These are phyloP conservation scores for Metarhizium humberi DNA, from an alignment of 2,329 filamentous ascomycete species.

Conservation along the genomic window DNA sequence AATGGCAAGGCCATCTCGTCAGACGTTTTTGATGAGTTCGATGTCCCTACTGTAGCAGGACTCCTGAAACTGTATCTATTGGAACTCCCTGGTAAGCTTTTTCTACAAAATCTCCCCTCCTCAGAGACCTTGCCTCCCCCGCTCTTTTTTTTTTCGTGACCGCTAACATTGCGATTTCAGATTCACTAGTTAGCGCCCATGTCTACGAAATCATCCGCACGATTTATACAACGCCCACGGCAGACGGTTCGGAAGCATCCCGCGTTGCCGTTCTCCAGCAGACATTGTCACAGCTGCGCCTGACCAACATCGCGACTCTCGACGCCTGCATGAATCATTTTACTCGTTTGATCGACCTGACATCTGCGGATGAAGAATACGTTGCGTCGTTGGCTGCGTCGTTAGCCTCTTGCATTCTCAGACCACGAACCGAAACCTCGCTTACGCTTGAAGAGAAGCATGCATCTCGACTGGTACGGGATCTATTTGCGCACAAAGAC, in stretches of 20 bases:
- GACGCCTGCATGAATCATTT: constrained; percentile 98
- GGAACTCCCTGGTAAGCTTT: constrained; percentile 72
- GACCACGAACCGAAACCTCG: constrained; percentile 78
- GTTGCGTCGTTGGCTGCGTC: constrained; percentile 62
- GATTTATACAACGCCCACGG: constrained; percentile 77
- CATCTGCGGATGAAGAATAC: constrained; percentile 87
- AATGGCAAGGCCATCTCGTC: constrained; percentile 71
- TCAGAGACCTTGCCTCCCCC: neutral
- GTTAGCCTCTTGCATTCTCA: constrained; percentile 77
- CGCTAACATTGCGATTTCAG: constrained; percentile 35
- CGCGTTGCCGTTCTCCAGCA: constrained; percentile 89
- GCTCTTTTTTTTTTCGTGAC: neutral
- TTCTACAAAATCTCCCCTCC: neutral
- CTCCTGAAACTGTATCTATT: constrained; percentile 89
- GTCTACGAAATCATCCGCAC: constrained; percentile 99
- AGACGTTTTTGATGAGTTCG: constrained; percentile 76
- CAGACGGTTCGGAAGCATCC: constrained; percentile 66
- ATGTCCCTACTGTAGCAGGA: constrained; percentile 88
- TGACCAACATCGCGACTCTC: constrained; percentile 97
- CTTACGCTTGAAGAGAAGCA: constrained; percentile 95
- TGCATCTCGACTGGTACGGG: constrained; percentile 79
- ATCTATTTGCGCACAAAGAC: constrained; percentile 89
- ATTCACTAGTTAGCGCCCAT: constrained; percentile 96
- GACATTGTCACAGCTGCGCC: constrained; percentile 84
- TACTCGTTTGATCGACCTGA: constrained; percentile 90